Percentiles rank a stretch among this genome's conserved stretches.
Evolutionary conservation across 352 stramenopile genomes (phyloP).

Genomic region (Phytopythium aichiense): DNA sequence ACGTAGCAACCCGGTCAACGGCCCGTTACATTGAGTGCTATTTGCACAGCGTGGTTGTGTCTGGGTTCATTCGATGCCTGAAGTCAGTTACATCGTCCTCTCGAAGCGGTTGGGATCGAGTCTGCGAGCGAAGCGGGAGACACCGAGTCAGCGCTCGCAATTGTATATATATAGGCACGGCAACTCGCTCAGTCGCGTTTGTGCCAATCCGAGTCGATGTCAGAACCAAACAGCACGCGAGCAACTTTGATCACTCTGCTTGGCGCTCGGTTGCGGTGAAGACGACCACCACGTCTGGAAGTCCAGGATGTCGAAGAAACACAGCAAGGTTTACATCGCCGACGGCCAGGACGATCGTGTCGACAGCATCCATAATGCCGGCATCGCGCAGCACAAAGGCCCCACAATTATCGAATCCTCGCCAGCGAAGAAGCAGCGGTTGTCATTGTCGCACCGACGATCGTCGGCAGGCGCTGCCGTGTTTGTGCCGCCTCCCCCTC

Average conservation of each 20-base stretch:
- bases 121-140: too few species aligned
- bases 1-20: too few species aligned
- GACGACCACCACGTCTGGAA: not conserved
- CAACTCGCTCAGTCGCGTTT: not conserved
- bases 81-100: too few species aligned
- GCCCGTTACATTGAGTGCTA: too few species aligned
- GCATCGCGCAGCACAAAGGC: not conserved
- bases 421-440: not conserved
- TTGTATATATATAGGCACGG: too few species aligned
- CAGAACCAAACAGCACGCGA: not conserved
- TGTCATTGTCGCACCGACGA: not conserved
- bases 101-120: too few species aligned
- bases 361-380: not conserved
- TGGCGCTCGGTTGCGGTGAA: not conserved
- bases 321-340: not conserved
- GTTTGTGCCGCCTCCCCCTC: not conserved
- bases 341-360: not conserved
- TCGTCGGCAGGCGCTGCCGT: not conserved
- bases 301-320: not conserved
- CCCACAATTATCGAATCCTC: not conserved
- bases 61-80: too few species aligned
- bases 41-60: too few species aligned
- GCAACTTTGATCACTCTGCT: not conserved
- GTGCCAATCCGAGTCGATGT: not conserved
- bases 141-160: too few species aligned